Evolutionary conservation across 1,139 yeast genomes (phyloP), one percentile per base, ranked within the genome.

Genomic region (Zygoascus meyerae): DNA sequence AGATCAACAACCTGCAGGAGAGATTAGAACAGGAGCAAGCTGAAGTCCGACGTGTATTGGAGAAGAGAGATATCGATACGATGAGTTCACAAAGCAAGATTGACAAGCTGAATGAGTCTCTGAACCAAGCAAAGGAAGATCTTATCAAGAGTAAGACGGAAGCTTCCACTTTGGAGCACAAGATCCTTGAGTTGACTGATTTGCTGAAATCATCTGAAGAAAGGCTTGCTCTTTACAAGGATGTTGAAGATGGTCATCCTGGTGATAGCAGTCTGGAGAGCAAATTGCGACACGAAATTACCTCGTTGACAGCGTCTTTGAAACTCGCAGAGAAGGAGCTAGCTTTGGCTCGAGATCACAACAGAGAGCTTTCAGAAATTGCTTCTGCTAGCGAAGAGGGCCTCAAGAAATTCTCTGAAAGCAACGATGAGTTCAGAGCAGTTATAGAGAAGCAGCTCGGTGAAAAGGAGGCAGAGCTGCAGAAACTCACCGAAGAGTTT

Each of bases 61-160:
- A 52, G 9, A 55, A 60, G 21, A 55, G 55, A 29, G 67, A 63
- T 14, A 44, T 52, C 9, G 68, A 63, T 14, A 42, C 52, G 9
- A 44, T 74, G 50, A 79, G 85, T 41, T 84, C 80, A 57, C 86
- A 83, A 58, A 71, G 77, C 15, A 81, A 82, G 60, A 71, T 85
- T 48, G 92, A 84, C 51, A 71, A 74, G 36, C 72, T 83, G 26
- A 69, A 60, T 34, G 48, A 69, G 38, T 85, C 83, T 50, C 61
- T 79, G 34, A 66, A 73, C 31, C 56, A 68, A 21, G 59, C 71
- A 5, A 65, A 65, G 34, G 71, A 70, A 37, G 68, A 76, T 17
- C 61, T 81, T 47, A 66, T 67, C 4, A 59, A 71, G 1, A 77
- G 75, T 50, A 66, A 69, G 35, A 66, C 65, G 11, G 59, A 70